phyloP scores from a whole-genome alignment of 345 rosid species.

The Theobroma cacao region DNA sequence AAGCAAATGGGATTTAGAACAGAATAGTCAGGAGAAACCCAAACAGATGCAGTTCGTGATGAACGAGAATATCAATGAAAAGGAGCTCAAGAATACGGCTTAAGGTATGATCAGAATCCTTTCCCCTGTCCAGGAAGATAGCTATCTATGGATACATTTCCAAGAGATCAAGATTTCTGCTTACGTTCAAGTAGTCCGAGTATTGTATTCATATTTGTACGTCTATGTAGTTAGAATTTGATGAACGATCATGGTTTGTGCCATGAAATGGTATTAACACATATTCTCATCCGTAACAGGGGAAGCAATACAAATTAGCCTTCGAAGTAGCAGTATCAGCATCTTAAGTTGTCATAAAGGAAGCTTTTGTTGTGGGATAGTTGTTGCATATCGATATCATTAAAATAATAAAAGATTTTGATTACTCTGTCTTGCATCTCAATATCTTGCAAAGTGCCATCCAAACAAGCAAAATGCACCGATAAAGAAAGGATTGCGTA shows the following conservation, averaged over 20 bases:
- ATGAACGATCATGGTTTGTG: no score
- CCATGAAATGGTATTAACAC: background rate
- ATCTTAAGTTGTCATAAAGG: background rate
- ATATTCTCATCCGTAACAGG: conserved; percentile 13
- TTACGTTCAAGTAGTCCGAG: background rate
- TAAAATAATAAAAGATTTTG: background rate
- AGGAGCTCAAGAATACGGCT: conserved; percentile 24
- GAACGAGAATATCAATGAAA: conserved; percentile 18
- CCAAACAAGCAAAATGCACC: background rate
- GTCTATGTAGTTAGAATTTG: background rate
- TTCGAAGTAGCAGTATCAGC: background rate
- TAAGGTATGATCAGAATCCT: background rate
- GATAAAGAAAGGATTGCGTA: background rate
- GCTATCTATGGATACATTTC: background rate
- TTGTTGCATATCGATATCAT: background rate
- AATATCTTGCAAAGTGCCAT: conserved; percentile 3
- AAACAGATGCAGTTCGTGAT: conserved; percentile 32
- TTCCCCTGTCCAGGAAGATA: background rate
- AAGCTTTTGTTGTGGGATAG: background rate
- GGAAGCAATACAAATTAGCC: background rate
- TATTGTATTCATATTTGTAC: no score
- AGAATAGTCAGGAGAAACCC: conserved; percentile 31
- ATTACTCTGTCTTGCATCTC: background rate
- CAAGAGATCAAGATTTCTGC: background rate
- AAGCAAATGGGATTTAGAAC: conserved; percentile 47